Percentiles rank a stretch among this genome's conserved stretches.
These are phyloP conservation scores for Hemisphaericaspora subhashii DNA, from an alignment of 1,139 yeast genomes.

Conservation along the genomic window DNA sequence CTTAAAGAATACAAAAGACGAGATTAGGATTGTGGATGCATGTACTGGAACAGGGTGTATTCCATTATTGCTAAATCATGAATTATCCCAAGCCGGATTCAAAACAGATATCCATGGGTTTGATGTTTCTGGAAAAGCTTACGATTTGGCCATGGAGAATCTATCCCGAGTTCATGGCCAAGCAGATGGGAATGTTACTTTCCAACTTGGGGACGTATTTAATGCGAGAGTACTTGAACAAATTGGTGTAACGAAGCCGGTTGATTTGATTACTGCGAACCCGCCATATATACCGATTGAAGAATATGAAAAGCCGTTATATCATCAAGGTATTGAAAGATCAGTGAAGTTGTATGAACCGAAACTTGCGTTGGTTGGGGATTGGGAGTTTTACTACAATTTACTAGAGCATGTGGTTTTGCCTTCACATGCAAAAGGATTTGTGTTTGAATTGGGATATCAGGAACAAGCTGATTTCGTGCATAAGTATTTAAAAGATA, in stretches of 20 bases:
- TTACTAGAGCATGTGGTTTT: conserved; percentile 46
- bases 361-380: conserved; percentile 70
- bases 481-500: conserved; percentile 7
- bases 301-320: conserved; percentile 36
- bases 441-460: conserved; percentile 46
- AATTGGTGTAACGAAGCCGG: conserved; percentile 4
- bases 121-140: conserved; percentile 61
- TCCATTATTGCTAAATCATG: conserved; percentile 50
- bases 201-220: conserved; percentile 29
- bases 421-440: conserved; percentile 37
- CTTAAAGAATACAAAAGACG: neutral
- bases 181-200: conserved; percentile 16
- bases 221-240: conserved; percentile 10
- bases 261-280: conserved; percentile 69
- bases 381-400: conserved; percentile 64
- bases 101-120: conserved; percentile 42
- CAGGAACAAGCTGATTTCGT: conserved; percentile 33
- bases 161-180: conserved; percentile 7
- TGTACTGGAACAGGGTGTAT: conserved; percentile 95
- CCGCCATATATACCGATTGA: conserved; percentile 80
- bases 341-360: conserved; percentile 82
- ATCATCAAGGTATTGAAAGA: conserved; percentile 41
- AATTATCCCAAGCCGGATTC: conserved; percentile 22
- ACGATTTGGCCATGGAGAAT: conserved; percentile 52
- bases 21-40: conserved; percentile 55